Evolutionary conservation across 805 yeast genomes (phyloP).

Genomic region (Candida quercuum): DNA sequence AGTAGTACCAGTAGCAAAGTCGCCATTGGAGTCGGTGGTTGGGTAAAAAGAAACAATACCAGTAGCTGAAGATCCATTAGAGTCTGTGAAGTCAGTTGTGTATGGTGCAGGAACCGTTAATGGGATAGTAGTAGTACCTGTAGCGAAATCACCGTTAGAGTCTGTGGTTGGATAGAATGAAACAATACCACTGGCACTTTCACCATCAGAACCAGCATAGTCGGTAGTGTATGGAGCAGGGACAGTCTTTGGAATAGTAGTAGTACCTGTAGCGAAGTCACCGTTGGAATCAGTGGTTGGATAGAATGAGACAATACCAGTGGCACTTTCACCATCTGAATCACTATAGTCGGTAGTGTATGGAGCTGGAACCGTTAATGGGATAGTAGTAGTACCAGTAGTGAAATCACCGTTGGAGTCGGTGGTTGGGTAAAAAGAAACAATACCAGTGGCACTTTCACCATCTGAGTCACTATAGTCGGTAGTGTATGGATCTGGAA

Average conservation of each 20-base stretch:
- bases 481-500: constrained; percentile 1
- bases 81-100: neutral
- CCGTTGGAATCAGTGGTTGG: neutral
- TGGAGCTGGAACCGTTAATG: constrained; percentile 1
- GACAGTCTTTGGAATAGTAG: neutral
- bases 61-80: neutral
- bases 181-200: neutral
- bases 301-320: neutral
- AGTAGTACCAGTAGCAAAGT: neutral
- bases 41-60: neutral
- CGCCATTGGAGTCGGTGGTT: neutral
- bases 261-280: neutral
- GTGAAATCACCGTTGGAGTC: neutral
- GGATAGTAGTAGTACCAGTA: neutral
- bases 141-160: neutral
- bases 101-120: neutral
- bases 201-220: neutral
- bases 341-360: neutral
- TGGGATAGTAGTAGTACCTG: neutral
- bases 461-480: neutral
- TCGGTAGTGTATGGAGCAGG: neutral
- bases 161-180: neutral
- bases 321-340: neutral
- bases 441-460: neutral
- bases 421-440: neutral